Evolutionary conservation across 179 eudicot species (phyloP).

Genomic region (Actinidia chinensis): DNA sequence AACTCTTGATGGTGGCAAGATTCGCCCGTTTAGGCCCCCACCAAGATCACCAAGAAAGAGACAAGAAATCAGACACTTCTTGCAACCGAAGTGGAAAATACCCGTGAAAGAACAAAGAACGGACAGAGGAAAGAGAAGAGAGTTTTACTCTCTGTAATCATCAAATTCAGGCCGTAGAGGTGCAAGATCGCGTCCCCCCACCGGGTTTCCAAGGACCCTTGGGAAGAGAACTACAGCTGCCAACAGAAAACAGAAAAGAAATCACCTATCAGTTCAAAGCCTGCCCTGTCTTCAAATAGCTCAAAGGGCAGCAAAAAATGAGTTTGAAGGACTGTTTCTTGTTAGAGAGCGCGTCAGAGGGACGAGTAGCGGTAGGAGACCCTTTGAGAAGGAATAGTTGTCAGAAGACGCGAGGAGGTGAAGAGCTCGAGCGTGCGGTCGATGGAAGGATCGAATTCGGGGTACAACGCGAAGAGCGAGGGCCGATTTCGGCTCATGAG

Average conservation of each 20-base stretch:
- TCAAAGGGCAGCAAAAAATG: slow-evolving; percentile 40
- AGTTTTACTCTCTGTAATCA: slow-evolving; percentile 6
- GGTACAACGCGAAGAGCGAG: background rate
- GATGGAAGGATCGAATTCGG: slow-evolving; percentile 17
- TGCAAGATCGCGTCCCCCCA: slow-evolving; percentile 48
- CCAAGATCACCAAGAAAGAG: slow-evolving; percentile 17
- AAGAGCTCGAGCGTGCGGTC: slow-evolving; percentile 25
- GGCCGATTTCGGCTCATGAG: slow-evolving; percentile 32
- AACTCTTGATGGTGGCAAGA: slow-evolving; percentile 28
- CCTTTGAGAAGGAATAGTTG: slow-evolving; percentile 49
- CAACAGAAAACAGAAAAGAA: slow-evolving; percentile 16
- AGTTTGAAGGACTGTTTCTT: slow-evolving; percentile 63
- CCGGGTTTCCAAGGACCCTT: slow-evolving; percentile 25
- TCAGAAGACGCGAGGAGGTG: slow-evolving; percentile 24
- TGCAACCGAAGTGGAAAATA: background rate
- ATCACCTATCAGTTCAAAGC: slow-evolving; percentile 3
- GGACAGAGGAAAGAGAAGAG: slow-evolving; percentile 32
- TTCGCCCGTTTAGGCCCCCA: slow-evolving; percentile 13
- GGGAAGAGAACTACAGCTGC: slow-evolving; percentile 13
- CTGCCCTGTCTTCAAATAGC: slow-evolving; percentile 21
- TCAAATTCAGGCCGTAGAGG: slow-evolving; percentile 22
- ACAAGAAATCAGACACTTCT: slow-evolving; percentile 27
- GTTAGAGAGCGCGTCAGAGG: slow-evolving; percentile 85
- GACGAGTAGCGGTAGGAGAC: slow-evolving; percentile 55
- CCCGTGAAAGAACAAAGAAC: slow-evolving; percentile 10